Conservation (phyloP, 164 flowering plant genomes). For the Macadamia integrifolia region DNA sequence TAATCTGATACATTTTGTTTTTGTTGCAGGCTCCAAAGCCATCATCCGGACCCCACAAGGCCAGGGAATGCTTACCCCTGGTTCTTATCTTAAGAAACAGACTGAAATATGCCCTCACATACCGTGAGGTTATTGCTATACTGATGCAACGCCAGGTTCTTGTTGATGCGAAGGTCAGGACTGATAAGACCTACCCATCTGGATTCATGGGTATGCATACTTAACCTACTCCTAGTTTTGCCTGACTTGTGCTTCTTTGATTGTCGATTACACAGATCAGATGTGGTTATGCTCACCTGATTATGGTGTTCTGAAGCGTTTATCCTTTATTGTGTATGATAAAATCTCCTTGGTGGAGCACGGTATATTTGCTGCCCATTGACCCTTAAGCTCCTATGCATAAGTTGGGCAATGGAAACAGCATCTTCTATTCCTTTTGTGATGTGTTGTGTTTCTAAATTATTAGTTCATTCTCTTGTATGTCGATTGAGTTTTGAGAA, state of each 20-base stretch:
- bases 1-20: neutral
- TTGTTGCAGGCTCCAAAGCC: conserved; percentile 55
- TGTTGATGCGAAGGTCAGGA: conserved; percentile 62
- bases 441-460: too few species aligned
- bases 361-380: too few species aligned
- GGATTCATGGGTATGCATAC: conserved; percentile 55
- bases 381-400: too few species aligned
- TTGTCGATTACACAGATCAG: neutral
- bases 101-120: conserved; percentile 54
- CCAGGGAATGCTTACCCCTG: conserved; percentile 59
- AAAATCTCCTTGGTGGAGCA: too few species aligned
- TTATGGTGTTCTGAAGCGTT: neutral
- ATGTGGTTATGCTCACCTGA: neutral
- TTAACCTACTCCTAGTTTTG: neutral
- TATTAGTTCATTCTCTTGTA: too few species aligned
- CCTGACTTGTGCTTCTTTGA: neutral
- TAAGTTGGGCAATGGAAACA: too few species aligned
- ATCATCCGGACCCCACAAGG: conserved; percentile 65
- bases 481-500: neutral
- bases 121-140: conserved; percentile 51
- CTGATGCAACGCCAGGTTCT: conserved; percentile 54
- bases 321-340: neutral
- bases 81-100: conserved; percentile 49
- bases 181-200: conserved; percentile 58
- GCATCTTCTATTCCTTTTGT: too few species aligned